Percentiles rank a stretch among this genome's conserved stretches.
Conservation (phyloP, 495 filamentous ascomycete species). For the Niebla homalea region DNA sequence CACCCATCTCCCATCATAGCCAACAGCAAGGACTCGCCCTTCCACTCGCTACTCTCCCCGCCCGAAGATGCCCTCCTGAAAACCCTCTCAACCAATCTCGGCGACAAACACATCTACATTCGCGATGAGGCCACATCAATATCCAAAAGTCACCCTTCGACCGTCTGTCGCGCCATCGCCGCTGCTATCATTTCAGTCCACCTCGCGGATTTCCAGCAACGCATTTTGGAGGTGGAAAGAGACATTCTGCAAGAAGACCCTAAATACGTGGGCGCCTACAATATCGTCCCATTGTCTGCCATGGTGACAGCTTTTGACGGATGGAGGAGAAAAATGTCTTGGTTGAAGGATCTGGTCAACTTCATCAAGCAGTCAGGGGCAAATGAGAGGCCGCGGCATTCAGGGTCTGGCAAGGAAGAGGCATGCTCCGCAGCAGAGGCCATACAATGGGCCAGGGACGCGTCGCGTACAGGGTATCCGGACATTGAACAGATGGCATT, state of each 20-base stretch:
- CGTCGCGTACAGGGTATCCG: constrained; percentile 75
- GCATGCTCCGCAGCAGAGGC: constrained; percentile 49
- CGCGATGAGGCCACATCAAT: constrained; percentile 49
- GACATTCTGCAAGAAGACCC: constrained; percentile 59
- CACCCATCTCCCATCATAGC: constrained; percentile 78
- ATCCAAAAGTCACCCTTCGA: constrained; percentile 54
- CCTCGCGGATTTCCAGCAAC: constrained; percentile 64
- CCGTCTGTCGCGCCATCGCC: constrained; percentile 79
- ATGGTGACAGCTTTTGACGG: constrained; percentile 70
- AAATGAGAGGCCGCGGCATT: constrained; percentile 8
- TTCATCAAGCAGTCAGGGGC: constrained; percentile 40
- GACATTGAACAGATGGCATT: constrained; percentile 67
- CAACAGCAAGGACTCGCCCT: constrained; percentile 23
- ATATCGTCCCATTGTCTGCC: constrained; percentile 80
- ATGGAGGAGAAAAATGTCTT: constrained; percentile 74
- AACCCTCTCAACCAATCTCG: constrained; percentile 54
- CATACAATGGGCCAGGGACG: constrained; percentile 59
- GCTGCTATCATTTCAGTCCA: constrained; percentile 60
- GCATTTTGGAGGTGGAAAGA: constrained; percentile 72
- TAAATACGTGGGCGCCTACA: constrained; percentile 69
- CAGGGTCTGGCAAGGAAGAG: constrained; percentile 12
- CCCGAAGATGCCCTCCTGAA: constrained; percentile 70
- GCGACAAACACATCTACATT: constrained; percentile 59
- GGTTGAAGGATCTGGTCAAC: constrained; percentile 60
- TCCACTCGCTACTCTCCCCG: constrained; percentile 49